Evolutionary conservation across 2,329 filamentous ascomycete genomes (phyloP), one percentile per base, ranked within the genome.

Genomic region (Diaporthe eres): DNA sequence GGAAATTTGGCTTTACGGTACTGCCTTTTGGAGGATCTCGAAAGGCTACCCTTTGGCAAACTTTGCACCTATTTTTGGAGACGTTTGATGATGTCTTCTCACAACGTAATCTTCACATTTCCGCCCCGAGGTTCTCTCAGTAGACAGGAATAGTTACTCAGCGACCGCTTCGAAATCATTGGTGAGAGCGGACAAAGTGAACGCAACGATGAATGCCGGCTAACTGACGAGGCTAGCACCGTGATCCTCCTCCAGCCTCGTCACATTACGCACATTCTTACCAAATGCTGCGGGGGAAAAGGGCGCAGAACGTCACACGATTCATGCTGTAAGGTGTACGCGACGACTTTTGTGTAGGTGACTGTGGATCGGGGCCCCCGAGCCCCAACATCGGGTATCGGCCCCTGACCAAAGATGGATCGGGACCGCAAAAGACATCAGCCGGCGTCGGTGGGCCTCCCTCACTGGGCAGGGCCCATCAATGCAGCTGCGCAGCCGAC

Each of bases 311-410:
- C 10, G 22, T 37, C 47, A 39, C 44, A 25, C 31, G 44, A 68
- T 68, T 68, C 63, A 68, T 51, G 28, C 28, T 51, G 4, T n/a
- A 9, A 3, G 31, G 17, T 53, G 44, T 51, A 68, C 42, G 42
- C 44, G 61, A 67, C 61, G 61, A 67, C 42, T 67, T n/a, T 25
- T 12, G 42, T 67, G 61, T n/a, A 67, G 2, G 4, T 67, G 61
- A 47, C 22, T 49, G 28, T 15, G 17, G 25, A 34, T 65, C 61
- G 42, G 15, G 28, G 31, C 9, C 17, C 61, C 19, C 61, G 37
- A 65, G 39, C 28, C 22, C 37, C 61, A 65, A 47, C 25, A 8
- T n/a, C 42, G 61, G 61, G 42, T 47, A 17, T 49, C 61, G 42
- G 61, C 42, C 28, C 61, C 61, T 65, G 25, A 31, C 25, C 61